Conservation (phyloP, 2,329 filamentous ascomycete genomes). For the Alternaria brassicicola region DNA sequence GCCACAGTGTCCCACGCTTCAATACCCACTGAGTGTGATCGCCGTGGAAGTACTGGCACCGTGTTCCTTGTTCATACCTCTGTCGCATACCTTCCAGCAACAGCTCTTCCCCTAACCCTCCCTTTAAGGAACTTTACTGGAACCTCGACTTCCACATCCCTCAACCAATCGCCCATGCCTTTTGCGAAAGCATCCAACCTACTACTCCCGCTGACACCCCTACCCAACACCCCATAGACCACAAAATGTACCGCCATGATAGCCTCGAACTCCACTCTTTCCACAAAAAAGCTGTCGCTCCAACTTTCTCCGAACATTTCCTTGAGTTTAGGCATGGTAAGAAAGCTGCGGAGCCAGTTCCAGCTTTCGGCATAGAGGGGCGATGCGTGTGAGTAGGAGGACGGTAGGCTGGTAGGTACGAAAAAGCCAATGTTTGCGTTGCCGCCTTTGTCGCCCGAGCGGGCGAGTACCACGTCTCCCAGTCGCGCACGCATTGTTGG, state of each 20-base stretch:
- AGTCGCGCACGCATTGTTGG: constrained; percentile 35
- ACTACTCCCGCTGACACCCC: constrained; percentile 56
- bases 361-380: constrained; percentile 35
- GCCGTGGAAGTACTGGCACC: background rate
- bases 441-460: constrained; percentile 50
- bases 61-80: background rate
- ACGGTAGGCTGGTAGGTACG: constrained; percentile 40
- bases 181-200: constrained; percentile 59
- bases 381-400: constrained; percentile 28
- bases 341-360: constrained; percentile 41
- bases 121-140: constrained; percentile 42
- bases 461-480: constrained; percentile 53
- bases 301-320: constrained; percentile 37
- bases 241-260: constrained; percentile 47
- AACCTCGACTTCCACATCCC: constrained; percentile 53
- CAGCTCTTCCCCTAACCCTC: constrained; percentile 9
- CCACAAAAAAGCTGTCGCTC: constrained; percentile 28
- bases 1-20: background rate
- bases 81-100: constrained; percentile 7
- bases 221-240: constrained; percentile 46
- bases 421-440: constrained; percentile 48
- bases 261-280: constrained; percentile 41
- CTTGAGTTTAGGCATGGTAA: constrained; percentile 36
- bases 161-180: constrained; percentile 59
- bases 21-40: background rate